These are phyloP conservation scores for Volvox africanus DNA, from an alignment of 139 green algal genomes.

Conservation along the genomic window DNA sequence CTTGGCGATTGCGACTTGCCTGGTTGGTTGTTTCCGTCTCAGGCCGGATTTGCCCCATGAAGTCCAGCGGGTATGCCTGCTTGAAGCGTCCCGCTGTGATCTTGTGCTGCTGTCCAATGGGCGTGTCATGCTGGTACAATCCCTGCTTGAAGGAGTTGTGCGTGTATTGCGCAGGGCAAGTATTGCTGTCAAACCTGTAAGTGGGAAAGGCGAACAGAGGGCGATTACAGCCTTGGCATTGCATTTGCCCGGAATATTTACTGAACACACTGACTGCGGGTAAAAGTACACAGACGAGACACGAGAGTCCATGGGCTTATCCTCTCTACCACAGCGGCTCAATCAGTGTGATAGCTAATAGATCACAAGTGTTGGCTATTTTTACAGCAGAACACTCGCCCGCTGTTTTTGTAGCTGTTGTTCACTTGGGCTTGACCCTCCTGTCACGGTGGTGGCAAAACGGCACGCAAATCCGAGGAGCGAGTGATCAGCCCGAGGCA, in stretches of 20 bases:
- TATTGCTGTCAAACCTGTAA: conserved; percentile 39
- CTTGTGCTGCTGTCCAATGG: conserved; percentile 39
- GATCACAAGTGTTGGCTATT: too few relatives aligned
- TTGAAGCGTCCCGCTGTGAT: conserved; percentile 9
- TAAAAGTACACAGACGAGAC: too few relatives aligned
- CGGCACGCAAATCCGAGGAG: not conserved
- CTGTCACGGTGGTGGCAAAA: not conserved
- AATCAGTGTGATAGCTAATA: too few relatives aligned
- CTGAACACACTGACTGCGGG: too few relatives aligned
- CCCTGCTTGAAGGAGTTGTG: conserved; percentile 16
- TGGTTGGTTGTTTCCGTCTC: conserved; percentile 53
- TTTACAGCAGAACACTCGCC: not conserved
- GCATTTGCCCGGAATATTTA: too few relatives aligned
- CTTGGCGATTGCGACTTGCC: not conserved
- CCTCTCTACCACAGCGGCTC: too few relatives aligned
- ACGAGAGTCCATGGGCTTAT: too few relatives aligned
- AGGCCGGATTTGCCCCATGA: conserved; percentile 39
- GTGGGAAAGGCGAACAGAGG: too few relatives aligned
- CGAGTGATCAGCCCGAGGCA: too few relatives aligned
- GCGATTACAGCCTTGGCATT: too few relatives aligned
- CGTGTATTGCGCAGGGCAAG: conserved; percentile 15
- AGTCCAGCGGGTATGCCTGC: conserved; percentile 45
- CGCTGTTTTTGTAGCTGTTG: conserved; percentile 35
- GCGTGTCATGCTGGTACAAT: not conserved
- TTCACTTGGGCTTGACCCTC: conserved; percentile 8